phyloP scores from a whole-genome alignment of 139 green algal genomes.

The Astrephomene gubernaculifera region DNA sequence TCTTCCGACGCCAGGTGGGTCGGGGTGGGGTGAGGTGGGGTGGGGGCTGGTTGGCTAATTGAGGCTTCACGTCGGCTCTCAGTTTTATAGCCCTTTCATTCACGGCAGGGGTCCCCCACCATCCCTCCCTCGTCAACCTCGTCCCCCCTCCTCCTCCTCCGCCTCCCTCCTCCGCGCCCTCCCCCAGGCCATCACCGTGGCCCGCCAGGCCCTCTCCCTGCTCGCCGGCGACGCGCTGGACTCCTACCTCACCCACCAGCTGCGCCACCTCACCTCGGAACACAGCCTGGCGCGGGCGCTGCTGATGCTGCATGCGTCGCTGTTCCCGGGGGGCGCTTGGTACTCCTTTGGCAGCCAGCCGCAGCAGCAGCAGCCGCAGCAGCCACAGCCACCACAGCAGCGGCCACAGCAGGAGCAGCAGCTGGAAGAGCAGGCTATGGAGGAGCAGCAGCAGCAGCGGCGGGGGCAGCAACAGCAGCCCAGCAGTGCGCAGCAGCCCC shows the following conservation, averaged over 20 bases:
- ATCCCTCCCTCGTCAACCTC: background rate
- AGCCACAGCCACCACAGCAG: background rate
- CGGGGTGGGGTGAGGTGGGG: background rate
- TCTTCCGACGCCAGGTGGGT: slow-evolving; percentile 73
- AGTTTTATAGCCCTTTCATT: background rate
- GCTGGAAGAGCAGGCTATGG: background rate
- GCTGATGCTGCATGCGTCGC: slow-evolving; percentile 64
- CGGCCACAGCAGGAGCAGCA: background rate
- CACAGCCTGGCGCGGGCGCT: slow-evolving; percentile 77
- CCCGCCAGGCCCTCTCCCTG: slow-evolving; percentile 79
- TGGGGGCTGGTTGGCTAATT: background rate
- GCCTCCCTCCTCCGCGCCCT: background rate
- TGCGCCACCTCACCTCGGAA: slow-evolving; percentile 68
- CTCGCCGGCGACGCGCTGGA: slow-evolving; percentile 84
- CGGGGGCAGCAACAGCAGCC: background rate
- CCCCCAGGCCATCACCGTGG: slow-evolving; percentile 49
- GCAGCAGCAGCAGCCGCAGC: background rate
- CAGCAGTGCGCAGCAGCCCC: background rate
- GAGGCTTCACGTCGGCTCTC: background rate
- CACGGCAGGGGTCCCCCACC: background rate
- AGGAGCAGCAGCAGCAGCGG: background rate
- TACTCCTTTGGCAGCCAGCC: slow-evolving; percentile 27
- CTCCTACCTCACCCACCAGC: slow-evolving; percentile 61
- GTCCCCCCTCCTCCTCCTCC: background rate
- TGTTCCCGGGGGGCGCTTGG: slow-evolving; percentile 86